phyloP scores from a whole-genome alignment of 345 rosid genomes.

The Angophora floribunda region DNA sequence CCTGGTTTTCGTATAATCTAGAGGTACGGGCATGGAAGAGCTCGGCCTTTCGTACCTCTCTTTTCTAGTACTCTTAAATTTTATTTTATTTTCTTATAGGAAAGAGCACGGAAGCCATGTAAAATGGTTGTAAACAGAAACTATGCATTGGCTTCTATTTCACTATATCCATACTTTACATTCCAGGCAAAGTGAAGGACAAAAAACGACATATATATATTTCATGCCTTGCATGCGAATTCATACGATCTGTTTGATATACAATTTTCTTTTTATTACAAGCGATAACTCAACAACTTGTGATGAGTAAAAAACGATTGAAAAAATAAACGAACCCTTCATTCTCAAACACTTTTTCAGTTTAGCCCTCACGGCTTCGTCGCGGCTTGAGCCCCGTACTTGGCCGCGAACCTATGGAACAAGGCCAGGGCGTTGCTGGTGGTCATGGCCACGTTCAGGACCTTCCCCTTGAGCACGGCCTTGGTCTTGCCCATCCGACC shows the following conservation, averaged over 20 bases:
- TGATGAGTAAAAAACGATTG: neutral
- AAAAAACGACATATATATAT: neutral
- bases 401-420: constrained; percentile 51
- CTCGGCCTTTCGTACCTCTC: no score
- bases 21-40: neutral
- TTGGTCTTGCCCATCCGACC: constrained; percentile 49
- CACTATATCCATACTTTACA: neutral
- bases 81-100: neutral
- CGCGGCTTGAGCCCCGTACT: constrained; percentile 10
- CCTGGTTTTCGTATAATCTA: neutral
- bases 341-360: neutral
- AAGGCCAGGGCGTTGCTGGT: constrained; percentile 76
- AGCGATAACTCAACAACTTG: neutral
- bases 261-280: neutral
- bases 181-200: neutral
- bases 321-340: neutral
- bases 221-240: neutral
- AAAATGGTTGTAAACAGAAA: neutral
- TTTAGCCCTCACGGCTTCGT: constrained; percentile 6
- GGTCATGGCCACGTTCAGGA: constrained; percentile 65
- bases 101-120: neutral
- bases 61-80: neutral
- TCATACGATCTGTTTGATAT: neutral
- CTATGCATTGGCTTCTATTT: neutral
- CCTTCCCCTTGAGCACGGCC: constrained; percentile 67